A percentile compares a stretch with the other conserved stretches of the same genome.
phyloP scores from a whole-genome alignment of 2,329 filamentous ascomycete species.

The Penicillium sp. region DNA sequence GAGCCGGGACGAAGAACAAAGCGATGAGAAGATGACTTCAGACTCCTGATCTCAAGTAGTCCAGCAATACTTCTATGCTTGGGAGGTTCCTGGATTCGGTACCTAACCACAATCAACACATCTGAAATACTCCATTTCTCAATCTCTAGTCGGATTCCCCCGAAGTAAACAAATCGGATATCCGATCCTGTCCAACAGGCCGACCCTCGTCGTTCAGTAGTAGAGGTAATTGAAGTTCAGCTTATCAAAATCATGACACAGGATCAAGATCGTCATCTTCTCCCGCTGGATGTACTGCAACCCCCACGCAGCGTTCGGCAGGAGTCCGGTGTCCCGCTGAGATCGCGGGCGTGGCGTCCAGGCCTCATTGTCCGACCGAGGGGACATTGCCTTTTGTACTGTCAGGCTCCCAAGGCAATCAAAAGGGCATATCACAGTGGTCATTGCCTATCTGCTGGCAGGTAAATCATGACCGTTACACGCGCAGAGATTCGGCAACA shows the following conservation, averaged over 20 bases:
- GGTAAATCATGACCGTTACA: conserved; percentile 40
- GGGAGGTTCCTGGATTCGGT: too few relatives aligned
- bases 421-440: neutral
- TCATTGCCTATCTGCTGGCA: neutral
- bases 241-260: neutral
- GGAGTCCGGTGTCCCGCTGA: neutral
- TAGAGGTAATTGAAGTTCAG: too few relatives aligned
- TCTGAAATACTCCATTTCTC: too few relatives aligned
- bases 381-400: neutral
- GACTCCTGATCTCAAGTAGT: too few relatives aligned
- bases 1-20: too few relatives aligned
- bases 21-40: too few relatives aligned
- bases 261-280: neutral
- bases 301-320: conserved; percentile 10
- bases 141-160: too few relatives aligned
- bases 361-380: neutral
- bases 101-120: too few relatives aligned
- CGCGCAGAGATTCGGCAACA: conserved; percentile 55
- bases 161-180: too few relatives aligned
- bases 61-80: too few relatives aligned
- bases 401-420: neutral
- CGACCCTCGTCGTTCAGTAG: too few relatives aligned
- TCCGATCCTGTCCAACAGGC: too few relatives aligned
- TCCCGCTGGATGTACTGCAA: neutral
- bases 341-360: neutral